Evolutionary conservation across 495 filamentous ascomycete species (phyloP).

Genomic region (Aspergillus cristatus): DNA sequence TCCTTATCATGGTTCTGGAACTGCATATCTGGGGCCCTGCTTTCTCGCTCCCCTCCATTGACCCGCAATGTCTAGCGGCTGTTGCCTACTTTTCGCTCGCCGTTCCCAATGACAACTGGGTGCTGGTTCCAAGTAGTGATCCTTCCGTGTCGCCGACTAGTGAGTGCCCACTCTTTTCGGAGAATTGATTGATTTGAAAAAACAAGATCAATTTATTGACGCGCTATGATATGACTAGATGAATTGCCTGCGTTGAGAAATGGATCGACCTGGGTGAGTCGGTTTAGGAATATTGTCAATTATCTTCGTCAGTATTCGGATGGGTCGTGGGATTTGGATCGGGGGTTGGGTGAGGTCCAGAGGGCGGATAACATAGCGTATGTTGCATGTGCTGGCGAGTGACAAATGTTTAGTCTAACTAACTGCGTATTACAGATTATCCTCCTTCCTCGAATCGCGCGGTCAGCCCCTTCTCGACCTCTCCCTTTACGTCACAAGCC

Average conservation of each 20-base stretch:
- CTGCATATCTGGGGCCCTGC: slow-evolving; percentile 89
- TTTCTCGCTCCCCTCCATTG: slow-evolving; percentile 79
- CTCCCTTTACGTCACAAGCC: slow-evolving; percentile 77
- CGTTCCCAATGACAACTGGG: slow-evolving; percentile 55
- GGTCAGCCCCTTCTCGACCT: slow-evolving; percentile 63
- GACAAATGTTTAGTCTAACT: neutral
- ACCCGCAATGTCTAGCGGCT: slow-evolving; percentile 74
- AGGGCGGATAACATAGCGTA: slow-evolving; percentile 49
- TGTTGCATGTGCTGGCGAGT: slow-evolving; percentile 3
- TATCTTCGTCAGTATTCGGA: slow-evolving; percentile 51
- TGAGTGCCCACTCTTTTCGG: no score
- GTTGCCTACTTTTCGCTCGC: slow-evolving; percentile 59
- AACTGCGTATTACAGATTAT: slow-evolving; percentile 32
- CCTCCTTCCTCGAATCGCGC: slow-evolving; percentile 54
- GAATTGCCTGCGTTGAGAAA: slow-evolving; percentile 67
- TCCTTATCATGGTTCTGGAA: slow-evolving; percentile 59
- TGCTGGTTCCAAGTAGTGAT: slow-evolving; percentile 66
- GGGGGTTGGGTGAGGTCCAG: slow-evolving; percentile 31
- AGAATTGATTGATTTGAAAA: no score
- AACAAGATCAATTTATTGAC: slow-evolving; percentile 18
- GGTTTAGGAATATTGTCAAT: slow-evolving; percentile 64
- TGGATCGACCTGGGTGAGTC: slow-evolving; percentile 51
- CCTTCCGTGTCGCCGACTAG: slow-evolving; percentile 65
- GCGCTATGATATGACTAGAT: slow-evolving; percentile 33
- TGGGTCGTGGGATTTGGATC: slow-evolving; percentile 48